Conservation (phyloP, 2,329 filamentous ascomycete species). For the Exophiala calicioides region DNA sequence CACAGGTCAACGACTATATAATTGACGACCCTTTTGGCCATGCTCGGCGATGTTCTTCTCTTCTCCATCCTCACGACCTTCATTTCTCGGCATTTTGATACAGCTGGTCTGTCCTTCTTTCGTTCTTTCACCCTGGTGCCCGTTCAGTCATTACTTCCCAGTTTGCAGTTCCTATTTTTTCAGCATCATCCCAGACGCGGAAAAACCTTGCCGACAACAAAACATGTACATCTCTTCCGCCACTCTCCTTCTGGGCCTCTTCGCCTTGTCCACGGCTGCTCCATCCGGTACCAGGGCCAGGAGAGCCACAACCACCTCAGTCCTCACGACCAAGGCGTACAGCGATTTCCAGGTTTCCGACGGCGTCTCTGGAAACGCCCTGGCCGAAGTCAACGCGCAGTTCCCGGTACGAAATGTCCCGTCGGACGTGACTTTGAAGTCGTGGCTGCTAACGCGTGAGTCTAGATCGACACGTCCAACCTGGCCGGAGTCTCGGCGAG, state of each 20-base stretch:
- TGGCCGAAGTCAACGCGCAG: slow-evolving; percentile 55
- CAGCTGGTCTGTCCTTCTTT: slow-evolving; percentile 17
- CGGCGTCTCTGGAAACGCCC: slow-evolving; percentile 55
- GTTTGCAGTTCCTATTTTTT: background rate
- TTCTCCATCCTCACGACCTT: background rate
- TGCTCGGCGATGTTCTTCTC: background rate
- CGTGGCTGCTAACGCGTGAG: background rate
- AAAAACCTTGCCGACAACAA: background rate
- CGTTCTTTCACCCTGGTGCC: background rate
- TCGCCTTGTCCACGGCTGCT: slow-evolving; percentile 18
- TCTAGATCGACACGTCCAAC: slow-evolving; percentile 34
- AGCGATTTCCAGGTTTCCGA: slow-evolving; percentile 32
- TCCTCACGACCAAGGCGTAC: slow-evolving; percentile 19
- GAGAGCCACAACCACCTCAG: slow-evolving; percentile 13
- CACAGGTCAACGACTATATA: background rate
- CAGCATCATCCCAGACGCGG: background rate
- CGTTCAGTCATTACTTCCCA: background rate
- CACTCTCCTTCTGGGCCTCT: slow-evolving; percentile 15
- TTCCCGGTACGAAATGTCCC: slow-evolving; percentile 49
- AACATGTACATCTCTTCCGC: slow-evolving; percentile 17
- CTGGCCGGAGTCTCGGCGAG: slow-evolving; percentile 49
- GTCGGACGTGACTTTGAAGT: slow-evolving; percentile 13
- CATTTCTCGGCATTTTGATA: background rate
- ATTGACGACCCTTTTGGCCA: background rate
- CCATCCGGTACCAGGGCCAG: slow-evolving; percentile 8